Base-by-base conservation (phyloP, 495 filamentous ascomycete species). In the Parathielavia appendiculata region DNA sequence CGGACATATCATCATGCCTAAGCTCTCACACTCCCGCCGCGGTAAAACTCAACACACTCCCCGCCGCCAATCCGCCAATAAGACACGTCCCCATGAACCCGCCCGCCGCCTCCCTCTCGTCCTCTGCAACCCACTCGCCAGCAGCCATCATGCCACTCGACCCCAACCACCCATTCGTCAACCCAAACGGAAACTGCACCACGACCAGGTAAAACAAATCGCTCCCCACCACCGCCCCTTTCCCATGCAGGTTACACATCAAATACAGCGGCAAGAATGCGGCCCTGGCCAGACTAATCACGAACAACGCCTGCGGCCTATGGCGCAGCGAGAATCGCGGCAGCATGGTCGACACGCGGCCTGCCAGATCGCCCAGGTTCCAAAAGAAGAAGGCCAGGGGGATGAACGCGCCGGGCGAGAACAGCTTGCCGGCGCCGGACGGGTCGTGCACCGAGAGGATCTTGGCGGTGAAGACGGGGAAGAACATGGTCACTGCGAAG, bases 11-110 rank as follows among this genome's bases (percentile, higher is more conserved):
- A 20, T 4, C 17, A 12, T 49, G 0, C 7, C 23, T n/a, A n/a
- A 14, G 7, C 12, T 17, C 70, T 56, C 26, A 79, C 49, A 78
- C 64, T 10, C 78, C 78, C 22, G 83, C 79, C 62, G 81, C 85
- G 26, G 83, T 73, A 71, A 97, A 99, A 70, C 92, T 97, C 72
- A 91, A 69, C 65, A 97, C 73, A 77, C 92, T 97, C 14, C 93
- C 93, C 44, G 81, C 82, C 5, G 89, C 82, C 73, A 97, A 71
- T 2, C 93, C 93, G 22, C 78, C 86, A 30, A 96, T 88, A 39
- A 97, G 79, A 73, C 86, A 88, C 64, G 95, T 67, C 10, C 89
- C 89, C 93, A 98, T 97, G 63, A 97, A 97, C 8, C 88, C 90
- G 36, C 93, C 93, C 9, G 91, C 85, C 17, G 91, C 90, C 75